A percentile compares a stretch with the other conserved stretches of the same genome.
phyloP scores from a whole-genome alignment of 495 filamentous ascomycete genomes.

The Trichocladium antarcticum region DNA sequence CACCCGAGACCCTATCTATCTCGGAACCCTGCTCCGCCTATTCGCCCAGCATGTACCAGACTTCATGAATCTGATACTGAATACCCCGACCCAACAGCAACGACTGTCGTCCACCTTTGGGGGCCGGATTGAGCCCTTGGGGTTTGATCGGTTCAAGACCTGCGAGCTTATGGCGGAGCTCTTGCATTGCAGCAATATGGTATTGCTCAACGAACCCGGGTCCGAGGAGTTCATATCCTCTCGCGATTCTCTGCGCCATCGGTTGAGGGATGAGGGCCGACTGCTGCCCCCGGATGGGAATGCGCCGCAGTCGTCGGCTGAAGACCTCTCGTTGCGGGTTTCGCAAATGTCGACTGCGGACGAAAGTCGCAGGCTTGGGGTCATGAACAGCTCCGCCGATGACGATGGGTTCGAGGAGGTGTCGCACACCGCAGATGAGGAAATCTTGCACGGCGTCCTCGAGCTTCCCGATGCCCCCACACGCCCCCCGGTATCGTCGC shows the following conservation, averaged over 20 bases:
- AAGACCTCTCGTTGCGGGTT: conserved; percentile 38
- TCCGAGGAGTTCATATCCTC: conserved; percentile 76
- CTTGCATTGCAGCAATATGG: conserved; percentile 98
- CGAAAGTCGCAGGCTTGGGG: conserved; percentile 48
- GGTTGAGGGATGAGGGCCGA: conserved; percentile 59
- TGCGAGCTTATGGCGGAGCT: conserved; percentile 98
- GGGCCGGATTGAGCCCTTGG: conserved; percentile 80
- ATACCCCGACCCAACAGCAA: conserved; percentile 42
- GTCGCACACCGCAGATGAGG: conserved; percentile 55
- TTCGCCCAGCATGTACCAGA: conserved; percentile 89
- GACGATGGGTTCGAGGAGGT: conserved; percentile 97
- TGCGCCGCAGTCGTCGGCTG: conserved; percentile 26
- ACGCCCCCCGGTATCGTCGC: conserved; percentile 26
- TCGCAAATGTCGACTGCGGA: conserved; percentile 38
- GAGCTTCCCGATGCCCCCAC: conserved; percentile 37
- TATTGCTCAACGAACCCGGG: conserved; percentile 81
- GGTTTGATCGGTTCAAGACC: conserved; percentile 97
- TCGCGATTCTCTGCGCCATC: conserved; percentile 71
- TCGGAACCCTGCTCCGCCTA: conserved; percentile 79
- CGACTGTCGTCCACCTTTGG: conserved; percentile 61
- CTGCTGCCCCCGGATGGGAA: conserved; percentile 26
- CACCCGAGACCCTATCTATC: conserved; percentile 88
- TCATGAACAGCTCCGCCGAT: conserved; percentile 61
- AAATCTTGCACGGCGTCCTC: conserved; percentile 41
- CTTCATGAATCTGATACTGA: conserved; percentile 86